Conservation (phyloP, 2,329 filamentous ascomycete species). For the Cladophialophora exuberans region DNA sequence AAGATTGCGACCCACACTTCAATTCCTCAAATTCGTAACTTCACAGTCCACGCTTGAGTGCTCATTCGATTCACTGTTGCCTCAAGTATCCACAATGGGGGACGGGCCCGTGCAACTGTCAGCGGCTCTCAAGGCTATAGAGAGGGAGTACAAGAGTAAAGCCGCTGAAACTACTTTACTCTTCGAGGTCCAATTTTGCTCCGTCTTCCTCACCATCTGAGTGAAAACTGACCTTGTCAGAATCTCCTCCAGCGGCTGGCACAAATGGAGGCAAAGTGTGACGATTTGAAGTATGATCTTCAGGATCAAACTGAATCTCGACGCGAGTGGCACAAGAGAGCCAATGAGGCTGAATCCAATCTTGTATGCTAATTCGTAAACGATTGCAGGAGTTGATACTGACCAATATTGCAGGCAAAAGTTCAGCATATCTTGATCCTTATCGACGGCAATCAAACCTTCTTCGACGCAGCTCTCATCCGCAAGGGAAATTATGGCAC, state of each 20-base stretch:
- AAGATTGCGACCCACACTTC: too few relatives aligned
- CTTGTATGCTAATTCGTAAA: slow-evolving; percentile 20
- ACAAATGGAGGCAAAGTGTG: slow-evolving; percentile 14
- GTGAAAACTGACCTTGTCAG: slow-evolving; percentile 8
- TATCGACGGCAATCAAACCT: slow-evolving; percentile 28
- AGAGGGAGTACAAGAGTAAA: slow-evolving; percentile 19
- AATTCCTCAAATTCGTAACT: too few relatives aligned
- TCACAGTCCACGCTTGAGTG: too few relatives aligned
- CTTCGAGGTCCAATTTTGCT: slow-evolving; percentile 13
- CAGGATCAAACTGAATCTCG: slow-evolving; percentile 26
- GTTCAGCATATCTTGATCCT: slow-evolving; percentile 28
- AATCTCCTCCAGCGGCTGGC: slow-evolving; percentile 16
- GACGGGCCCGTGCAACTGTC: slow-evolving; percentile 2
- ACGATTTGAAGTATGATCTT: slow-evolving; percentile 25
- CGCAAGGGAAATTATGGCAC: slow-evolving; percentile 19
- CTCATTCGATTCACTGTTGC: too few relatives aligned
- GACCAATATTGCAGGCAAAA: slow-evolving; percentile 16
- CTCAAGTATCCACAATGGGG: slow-evolving; percentile 15
- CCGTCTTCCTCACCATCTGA: background rate
- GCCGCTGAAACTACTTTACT: slow-evolving; percentile 11
- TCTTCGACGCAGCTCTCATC: slow-evolving; percentile 23
- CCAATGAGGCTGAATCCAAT: slow-evolving; percentile 21
- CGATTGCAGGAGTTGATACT: too few relatives aligned
- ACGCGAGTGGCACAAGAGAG: slow-evolving; percentile 27
- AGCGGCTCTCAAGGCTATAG: slow-evolving; percentile 9